A percentile compares a stretch with the other conserved stretches of the same genome.
phyloP scores from a whole-genome alignment of 306 rosid species.

The Vigna angularis region DNA sequence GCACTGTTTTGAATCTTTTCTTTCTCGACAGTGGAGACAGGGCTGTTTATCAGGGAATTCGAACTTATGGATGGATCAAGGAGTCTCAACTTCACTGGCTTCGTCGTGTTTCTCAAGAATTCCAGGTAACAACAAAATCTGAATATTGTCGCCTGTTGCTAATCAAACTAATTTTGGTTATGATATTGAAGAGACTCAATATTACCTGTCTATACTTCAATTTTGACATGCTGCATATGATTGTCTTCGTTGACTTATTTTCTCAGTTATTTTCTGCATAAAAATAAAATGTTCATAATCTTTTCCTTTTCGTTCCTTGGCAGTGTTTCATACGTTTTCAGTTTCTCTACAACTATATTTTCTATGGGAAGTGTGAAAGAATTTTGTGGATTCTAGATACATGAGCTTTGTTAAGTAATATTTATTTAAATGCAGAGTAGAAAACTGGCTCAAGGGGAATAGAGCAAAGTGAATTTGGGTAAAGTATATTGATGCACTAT shows the following conservation, averaged over 20 bases:
- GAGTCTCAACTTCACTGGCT: slow-evolving; percentile 93
- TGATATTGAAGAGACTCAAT: not conserved
- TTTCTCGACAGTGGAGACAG: slow-evolving; percentile 95
- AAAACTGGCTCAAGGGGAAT: not conserved
- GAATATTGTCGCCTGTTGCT: slow-evolving; percentile 16
- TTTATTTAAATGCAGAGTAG: not conserved
- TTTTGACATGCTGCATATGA: slow-evolving; percentile 17
- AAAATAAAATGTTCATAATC: not conserved
- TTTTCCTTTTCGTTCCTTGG: slow-evolving; percentile 9
- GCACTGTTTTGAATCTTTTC: slow-evolving; percentile 76
- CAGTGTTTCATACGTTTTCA: not conserved
- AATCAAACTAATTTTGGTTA: not conserved
- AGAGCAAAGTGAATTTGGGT: not conserved
- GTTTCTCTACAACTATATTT: not conserved
- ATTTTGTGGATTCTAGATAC: slow-evolving; percentile 7
- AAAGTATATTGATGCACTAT: not conserved
- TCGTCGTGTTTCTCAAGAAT: slow-evolving; percentile 59
- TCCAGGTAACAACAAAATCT: slow-evolving; percentile 60
- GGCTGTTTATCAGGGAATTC: slow-evolving; percentile 66
- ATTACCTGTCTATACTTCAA: not conserved
- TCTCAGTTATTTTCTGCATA: slow-evolving; percentile 1
- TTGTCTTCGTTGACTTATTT: slow-evolving; percentile 25
- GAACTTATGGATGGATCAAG: slow-evolving; percentile 87
- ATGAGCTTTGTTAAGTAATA: not conserved
- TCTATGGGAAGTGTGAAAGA: slow-evolving; percentile 8